A percentile compares a stretch with the other conserved stretches of the same genome.
Conservation (phyloP, 1,139 yeast genomes). For the Wickerhamomyces sp. region DNA sequence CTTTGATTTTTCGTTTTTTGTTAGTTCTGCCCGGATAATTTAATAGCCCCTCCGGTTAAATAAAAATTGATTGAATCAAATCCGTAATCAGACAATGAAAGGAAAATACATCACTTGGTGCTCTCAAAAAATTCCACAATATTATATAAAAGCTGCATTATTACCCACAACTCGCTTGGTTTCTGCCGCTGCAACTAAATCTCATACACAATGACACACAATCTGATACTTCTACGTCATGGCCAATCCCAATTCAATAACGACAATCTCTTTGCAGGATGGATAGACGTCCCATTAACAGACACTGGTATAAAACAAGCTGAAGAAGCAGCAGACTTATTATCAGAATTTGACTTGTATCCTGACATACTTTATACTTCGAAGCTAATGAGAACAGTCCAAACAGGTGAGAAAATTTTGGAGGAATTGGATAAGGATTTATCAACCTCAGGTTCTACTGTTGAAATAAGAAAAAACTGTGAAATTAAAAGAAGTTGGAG, state of each 20-base stretch:
- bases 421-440: constrained; percentile 76
- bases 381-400: constrained; percentile 57
- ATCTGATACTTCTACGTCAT: constrained; percentile 59
- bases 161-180: too few relatives aligned
- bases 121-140: too few relatives aligned
- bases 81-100: too few relatives aligned
- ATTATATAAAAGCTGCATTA: too few relatives aligned
- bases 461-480: constrained; percentile 28
- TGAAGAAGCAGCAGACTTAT: constrained; percentile 49
- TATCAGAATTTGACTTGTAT: constrained; percentile 32
- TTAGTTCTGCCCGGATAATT: too few relatives aligned
- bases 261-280: constrained; percentile 70
- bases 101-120: too few relatives aligned
- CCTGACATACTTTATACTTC: constrained; percentile 65
- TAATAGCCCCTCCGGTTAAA: too few relatives aligned
- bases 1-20: too few relatives aligned
- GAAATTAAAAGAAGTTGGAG: constrained; percentile 67
- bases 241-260: constrained; percentile 77
- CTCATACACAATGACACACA: constrained; percentile 11
- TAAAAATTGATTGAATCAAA: too few relatives aligned
- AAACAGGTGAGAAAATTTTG: constrained; percentile 59
- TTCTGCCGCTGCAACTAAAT: too few relatives aligned
- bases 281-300: constrained; percentile 72
- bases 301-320: constrained; percentile 64
- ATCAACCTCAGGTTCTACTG: constrained; percentile 14